These are phyloP conservation scores for Sugiyamaella japonica DNA, from an alignment of 1,139 yeast species.

Conservation along the genomic window DNA sequence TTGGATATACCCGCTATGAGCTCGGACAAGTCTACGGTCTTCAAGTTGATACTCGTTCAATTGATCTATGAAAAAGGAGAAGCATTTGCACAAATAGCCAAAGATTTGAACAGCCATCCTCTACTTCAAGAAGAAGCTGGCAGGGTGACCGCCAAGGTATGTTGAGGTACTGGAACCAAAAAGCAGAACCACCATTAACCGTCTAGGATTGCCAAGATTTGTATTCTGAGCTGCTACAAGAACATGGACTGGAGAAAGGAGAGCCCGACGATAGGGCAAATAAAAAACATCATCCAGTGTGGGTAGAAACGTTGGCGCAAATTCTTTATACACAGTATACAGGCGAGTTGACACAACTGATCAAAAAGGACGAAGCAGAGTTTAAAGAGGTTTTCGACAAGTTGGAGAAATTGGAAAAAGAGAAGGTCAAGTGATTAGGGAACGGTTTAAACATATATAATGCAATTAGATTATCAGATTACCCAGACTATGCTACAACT, in stretches of 20 bases:
- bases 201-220: conserved; percentile 32
- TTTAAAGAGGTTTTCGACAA: conserved; percentile 31
- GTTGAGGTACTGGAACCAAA: neutral
- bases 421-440: neutral
- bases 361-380: conserved; percentile 35
- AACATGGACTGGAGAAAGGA: conserved; percentile 32
- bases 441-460: too few species aligned
- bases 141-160: neutral
- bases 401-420: conserved; percentile 26
- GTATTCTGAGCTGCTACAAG: conserved; percentile 31
- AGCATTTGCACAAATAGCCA: conserved; percentile 34
- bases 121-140: conserved; percentile 27
- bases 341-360: conserved; percentile 31
- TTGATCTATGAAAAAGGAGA: conserved; percentile 40
- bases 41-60: conserved; percentile 41
- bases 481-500: neutral
- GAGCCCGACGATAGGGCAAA: conserved; percentile 17
- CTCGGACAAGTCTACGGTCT: conserved; percentile 25
- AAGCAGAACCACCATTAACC: neutral
- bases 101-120: conserved; percentile 38
- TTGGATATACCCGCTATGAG: neutral
- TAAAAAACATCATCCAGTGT: conserved; percentile 26
- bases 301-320: conserved; percentile 38
- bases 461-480: too few species aligned
- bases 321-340: conserved; percentile 36